A percentile compares a stretch with the other conserved stretches of the same genome.
phyloP scores from a whole-genome alignment of 2,329 filamentous ascomycete genomes.

The Trichoderma sp. region DNA sequence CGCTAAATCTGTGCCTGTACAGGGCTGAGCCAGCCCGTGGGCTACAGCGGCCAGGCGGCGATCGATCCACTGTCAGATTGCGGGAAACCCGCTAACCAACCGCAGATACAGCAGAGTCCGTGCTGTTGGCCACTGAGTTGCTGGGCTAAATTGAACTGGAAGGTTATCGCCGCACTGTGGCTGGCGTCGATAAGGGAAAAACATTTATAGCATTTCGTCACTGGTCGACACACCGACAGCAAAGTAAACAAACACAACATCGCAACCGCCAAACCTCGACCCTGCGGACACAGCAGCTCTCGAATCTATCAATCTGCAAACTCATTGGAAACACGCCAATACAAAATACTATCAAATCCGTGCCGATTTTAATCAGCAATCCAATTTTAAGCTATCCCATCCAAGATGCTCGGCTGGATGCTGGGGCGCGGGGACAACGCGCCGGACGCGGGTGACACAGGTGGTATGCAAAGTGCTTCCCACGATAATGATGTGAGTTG shows the following conservation, averaged over 20 bases:
- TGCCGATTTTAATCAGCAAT: neutral
- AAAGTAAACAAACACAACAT: conserved; percentile 16
- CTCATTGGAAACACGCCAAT: neutral
- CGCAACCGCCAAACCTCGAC: neutral
- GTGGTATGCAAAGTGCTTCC: conserved; percentile 26
- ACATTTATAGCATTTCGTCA: conserved; percentile 16
- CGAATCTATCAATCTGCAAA: neutral
- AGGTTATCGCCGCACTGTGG: neutral
- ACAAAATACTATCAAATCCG: neutral
- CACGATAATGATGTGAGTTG: neutral
- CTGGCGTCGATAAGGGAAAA: conserved; percentile 1
- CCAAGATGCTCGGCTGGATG: conserved; percentile 58
- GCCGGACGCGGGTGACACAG: conserved; percentile 32
- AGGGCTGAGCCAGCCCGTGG: conserved; percentile 19
- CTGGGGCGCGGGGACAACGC: conserved; percentile 45
- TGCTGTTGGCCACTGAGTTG: neutral
- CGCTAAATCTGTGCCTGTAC: conserved; percentile 3
- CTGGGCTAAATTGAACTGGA: neutral
- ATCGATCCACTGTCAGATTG: conserved; percentile 2
- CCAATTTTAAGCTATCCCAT: neutral
- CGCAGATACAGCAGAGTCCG: neutral
- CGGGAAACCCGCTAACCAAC: neutral
- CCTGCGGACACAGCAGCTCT: neutral
- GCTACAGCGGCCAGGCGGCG: conserved; percentile 4
- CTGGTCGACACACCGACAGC: neutral